Evolutionary conservation across 192 early-diverging fungal genomes (phyloP), one percentile per base, ranked within the genome.

Genomic region (Phycomyces blakesleeanus): DNA sequence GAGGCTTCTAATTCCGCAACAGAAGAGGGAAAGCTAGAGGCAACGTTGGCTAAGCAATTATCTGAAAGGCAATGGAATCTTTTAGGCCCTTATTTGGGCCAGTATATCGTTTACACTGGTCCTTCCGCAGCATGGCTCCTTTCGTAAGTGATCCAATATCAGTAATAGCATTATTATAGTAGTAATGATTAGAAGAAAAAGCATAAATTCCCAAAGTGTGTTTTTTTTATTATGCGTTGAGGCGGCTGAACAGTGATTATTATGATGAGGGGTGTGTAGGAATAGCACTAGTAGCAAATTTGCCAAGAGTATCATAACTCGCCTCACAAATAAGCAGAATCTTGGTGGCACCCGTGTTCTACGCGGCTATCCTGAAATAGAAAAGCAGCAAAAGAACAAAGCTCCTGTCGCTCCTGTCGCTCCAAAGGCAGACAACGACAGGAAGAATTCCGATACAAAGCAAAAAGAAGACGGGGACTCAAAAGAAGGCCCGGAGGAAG

Each of bases 331-430:
- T 25, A 77, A 72, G 18, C 60, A 65, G 47, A 85, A 81, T 56
- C 64, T 85, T n/a, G 85, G 89, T 52, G 92, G 91, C 0, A 83
- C 83, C 25, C 76, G 85, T 24, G 63, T 94, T 0, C 68, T 89
- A 34, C 78, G 92, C 22, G 92, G 92, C 4, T 92, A 87, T 81
- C 66, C 78, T 7, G 90, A 91, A 59, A 86, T 91, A 5, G 81
- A 87, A 51, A 84, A 81, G 37, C 71, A 80, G 18, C 39, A 49
- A 42, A 65, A 38, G 56, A 64, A 21, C 54, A 81, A 74, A 61
- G 22, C 3, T 34, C 57, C 26, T n/a, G 15, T 61, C 55, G 47
- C 58, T 42, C 59, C 38, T 53, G 49, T 29, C 2, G 25, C 55
- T 25, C 25, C 58, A 59, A 78, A 76, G 29, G 72, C 67, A 6